Base-by-base conservation (phyloP, 2,329 filamentous ascomycete species). In the Colletotrichum trifolii region DNA sequence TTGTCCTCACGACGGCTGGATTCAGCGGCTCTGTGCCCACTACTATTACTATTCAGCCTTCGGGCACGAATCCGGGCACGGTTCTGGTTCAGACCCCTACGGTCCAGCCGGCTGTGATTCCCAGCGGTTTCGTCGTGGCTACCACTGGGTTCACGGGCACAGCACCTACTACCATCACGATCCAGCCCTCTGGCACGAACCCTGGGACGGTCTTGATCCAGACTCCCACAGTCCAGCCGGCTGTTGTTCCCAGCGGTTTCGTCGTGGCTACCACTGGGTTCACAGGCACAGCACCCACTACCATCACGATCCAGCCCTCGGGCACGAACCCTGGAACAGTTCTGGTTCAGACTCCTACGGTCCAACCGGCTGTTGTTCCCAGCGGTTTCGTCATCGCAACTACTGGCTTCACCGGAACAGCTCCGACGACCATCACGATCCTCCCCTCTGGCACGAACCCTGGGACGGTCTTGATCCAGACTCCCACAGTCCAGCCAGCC, bases 401-500 rank as follows among this genome's bases (percentile, higher is more conserved):
- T 6, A 17, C 46, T 17, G 55, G 55, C 8, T 58, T 35, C 13
- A 42, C 25, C 25, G 55, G 55, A 11, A 9, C 25, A 12, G 38
- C 36, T 8, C 55, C 55, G 2, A 50, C 55, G 4, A 58, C 55
- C 7, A n/a, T 58, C 9, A 58, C 55, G 5, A 50, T 58, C 25
- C 46, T 33, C 36, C 45, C 55, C 9, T 58, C 46, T 6, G 55
- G 55, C 15, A 50, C 55, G 8, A 58, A 58, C 25, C 46, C 55
- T 8, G 55, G 55, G 17, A 50, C 55, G 3, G 25, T 58, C 2
- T 12, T 58, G 6, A 33, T 50, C 13, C 53, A 55, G 42, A 55
- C 53, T 13, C 53, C 53, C 6, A 47, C 53, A 8, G 53, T n/a
- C 12, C 12, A 36, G 12, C 53, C 53, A 38, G 38, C 42, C 8